Conservation (phyloP, 805 yeast species). For the Ogataea sp. region DNA sequence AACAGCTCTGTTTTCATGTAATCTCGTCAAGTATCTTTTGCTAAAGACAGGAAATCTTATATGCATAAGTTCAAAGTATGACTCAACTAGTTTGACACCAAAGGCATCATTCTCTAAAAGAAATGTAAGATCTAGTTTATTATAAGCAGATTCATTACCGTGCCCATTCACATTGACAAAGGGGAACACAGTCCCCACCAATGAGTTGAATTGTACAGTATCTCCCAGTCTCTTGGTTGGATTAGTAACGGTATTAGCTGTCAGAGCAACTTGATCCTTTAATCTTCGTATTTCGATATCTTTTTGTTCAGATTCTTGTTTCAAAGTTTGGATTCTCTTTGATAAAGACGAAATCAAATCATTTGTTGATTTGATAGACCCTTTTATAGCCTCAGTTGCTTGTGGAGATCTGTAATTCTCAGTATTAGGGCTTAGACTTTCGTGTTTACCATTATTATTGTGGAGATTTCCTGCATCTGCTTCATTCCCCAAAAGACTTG, state of each 20-base stretch:
- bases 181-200: not conserved
- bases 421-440: no score
- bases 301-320: not conserved
- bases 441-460: not conserved
- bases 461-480: not conserved
- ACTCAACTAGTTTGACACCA: slow-evolving; percentile 4
- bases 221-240: not conserved
- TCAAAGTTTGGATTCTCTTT: not conserved
- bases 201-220: not conserved
- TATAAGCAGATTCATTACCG: no score
- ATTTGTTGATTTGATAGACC: not conserved
- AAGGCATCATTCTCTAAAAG: slow-evolving; percentile 7
- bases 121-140: not conserved
- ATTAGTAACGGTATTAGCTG: not conserved
- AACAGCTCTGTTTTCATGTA: slow-evolving; percentile 8
- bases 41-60: slow-evolving; percentile 12
- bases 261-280: not conserved
- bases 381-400: not conserved
- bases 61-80: slow-evolving; percentile 9
- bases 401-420: not conserved
- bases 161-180: no score
- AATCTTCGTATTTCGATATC: not conserved
- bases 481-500: not conserved
- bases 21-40: not conserved
- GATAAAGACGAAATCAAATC: not conserved